Evolutionary conservation across 2,329 filamentous ascomycete species (phyloP), one percentile per base, ranked within the genome.

Genomic region (Fusarium penzigii): DNA sequence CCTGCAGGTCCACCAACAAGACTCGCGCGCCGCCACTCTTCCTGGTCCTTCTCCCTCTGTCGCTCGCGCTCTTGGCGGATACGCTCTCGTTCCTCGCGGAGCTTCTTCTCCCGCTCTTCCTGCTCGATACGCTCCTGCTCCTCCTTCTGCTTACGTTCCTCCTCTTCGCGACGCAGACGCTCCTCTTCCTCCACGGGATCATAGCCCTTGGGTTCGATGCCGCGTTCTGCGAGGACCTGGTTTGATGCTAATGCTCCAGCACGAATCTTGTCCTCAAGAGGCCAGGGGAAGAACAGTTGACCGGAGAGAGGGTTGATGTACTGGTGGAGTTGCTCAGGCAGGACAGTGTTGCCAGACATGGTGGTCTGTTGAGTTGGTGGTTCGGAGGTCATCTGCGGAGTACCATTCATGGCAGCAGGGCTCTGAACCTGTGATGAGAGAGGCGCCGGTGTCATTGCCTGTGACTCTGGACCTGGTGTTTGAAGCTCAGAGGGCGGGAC

Each of bases 221-320:
- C 86, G 48, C 78, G 72, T 62, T 88, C 85, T 6, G 80, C 59
- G 56, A 90, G 78, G 20, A 78, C 72, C 63, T 91, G 85, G 42
- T 84, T 80, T 9, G 77, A 75, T 0, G 85, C 86, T 40, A 95
- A 75, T 2, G 85, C 85, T 36, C 90, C 89, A 14, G 76, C 74
- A 32, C 84, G 81, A 56, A 94, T 89, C 53, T 84, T 81, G 32
- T 87, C 83, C 56, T 90, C 85, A 29, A 76, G 77, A 1, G 90
- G 90, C 90, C 90, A 95, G 1, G 90, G 90, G 43, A 85, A 79
- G 73, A 92, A 95, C n/a, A 76, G 66, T 38, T 80, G 75, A 10
- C 80, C 78, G 9, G 78, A 78, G 16, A 79, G 70, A 0, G 83
- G 81, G 63, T 88, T 85, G 42, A 84, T 67, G 58, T 76, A 78